Conservation (phyloP, 2,329 filamentous ascomycete genomes). For the Lecanoromycetidae sp. region DNA sequence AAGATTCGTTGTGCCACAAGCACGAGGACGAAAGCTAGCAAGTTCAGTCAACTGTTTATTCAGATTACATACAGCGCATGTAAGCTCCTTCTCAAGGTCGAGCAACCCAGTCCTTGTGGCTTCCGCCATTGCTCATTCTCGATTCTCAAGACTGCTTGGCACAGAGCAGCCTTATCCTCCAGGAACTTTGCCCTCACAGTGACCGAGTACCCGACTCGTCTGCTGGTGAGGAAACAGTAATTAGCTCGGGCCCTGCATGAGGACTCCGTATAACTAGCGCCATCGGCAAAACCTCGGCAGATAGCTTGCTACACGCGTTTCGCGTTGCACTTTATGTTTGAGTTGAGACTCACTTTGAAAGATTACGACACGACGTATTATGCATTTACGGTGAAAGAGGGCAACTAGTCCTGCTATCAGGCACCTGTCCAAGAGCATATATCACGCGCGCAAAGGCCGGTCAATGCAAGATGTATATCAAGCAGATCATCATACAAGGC, state of each 20-base stretch:
- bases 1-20: background rate
- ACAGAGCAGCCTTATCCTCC: too few species aligned
- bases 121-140: conserved; percentile 14
- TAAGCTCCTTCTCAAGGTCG: conserved; percentile 86
- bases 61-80: conserved; percentile 65
- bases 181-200: too few species aligned
- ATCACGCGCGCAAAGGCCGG: background rate
- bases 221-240: too few species aligned
- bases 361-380: background rate
- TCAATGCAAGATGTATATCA: conserved; percentile 78
- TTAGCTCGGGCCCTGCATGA: too few species aligned
- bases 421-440: background rate
- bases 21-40: background rate
- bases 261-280: too few species aligned
- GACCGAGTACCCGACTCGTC: too few species aligned
- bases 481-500: conserved; percentile 99
- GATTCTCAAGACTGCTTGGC: too few species aligned
- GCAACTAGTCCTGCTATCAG: background rate
- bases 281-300: too few species aligned
- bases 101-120: conserved; percentile 26
- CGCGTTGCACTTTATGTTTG: too few species aligned
- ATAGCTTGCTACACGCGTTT: too few species aligned
- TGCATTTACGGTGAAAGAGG: background rate
- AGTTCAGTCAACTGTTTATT: background rate
- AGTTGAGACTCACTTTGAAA: too few species aligned